Evolutionary conservation across 306 rosid genomes (phyloP).

Genomic region (Acacia acuminata): DNA sequence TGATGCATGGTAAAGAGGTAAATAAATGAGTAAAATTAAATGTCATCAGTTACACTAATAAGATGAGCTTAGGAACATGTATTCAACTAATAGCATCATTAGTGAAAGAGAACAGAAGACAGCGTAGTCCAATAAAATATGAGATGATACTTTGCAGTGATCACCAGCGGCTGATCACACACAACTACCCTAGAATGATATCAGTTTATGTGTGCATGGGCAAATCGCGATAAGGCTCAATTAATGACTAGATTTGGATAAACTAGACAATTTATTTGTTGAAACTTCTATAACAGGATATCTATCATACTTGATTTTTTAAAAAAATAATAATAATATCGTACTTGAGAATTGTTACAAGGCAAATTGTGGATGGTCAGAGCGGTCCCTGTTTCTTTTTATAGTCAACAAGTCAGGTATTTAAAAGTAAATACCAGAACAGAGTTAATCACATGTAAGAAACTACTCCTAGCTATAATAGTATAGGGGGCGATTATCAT

Average conservation of each 20-base stretch:
- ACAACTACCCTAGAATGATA: neutral
- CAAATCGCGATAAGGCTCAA: neutral
- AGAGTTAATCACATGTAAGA: neutral
- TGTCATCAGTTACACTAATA: neutral
- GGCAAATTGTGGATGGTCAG: neutral
- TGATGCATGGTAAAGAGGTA: conserved; percentile 18
- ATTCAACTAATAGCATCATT: conserved; percentile 12
- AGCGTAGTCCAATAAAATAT: neutral
- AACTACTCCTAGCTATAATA: neutral
- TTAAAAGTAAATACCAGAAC: neutral
- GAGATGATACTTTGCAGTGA: neutral
- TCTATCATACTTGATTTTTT: neutral
- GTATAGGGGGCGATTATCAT: neutral
- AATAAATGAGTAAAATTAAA: conserved; percentile 21
- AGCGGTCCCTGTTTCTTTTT: neutral
- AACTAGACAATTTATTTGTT: neutral
- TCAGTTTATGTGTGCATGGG: neutral
- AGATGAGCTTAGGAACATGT: neutral
- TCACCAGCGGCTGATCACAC: neutral
- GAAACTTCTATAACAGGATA: neutral
- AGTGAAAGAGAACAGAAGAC: conserved; percentile 2
- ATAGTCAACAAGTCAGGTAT: neutral
- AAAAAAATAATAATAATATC: neutral
- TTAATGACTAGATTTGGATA: neutral
- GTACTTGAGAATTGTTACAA: neutral